These are phyloP conservation scores for Fennellomyces sp. DNA, from an alignment of 371 early-diverging fungal species.

Conservation along the genomic window DNA sequence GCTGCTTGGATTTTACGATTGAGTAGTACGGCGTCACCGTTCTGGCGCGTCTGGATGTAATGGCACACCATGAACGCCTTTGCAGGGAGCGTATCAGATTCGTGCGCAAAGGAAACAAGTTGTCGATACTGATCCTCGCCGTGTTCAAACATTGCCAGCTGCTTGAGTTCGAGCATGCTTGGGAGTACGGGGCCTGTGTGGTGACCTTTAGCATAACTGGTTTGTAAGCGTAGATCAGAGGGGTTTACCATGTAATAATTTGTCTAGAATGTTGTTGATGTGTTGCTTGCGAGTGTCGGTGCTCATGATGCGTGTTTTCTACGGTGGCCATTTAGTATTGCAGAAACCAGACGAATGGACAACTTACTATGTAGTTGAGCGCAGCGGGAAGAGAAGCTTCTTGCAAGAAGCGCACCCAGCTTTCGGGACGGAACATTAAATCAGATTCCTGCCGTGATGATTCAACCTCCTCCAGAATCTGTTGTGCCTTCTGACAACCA, in stretches of 20 bases:
- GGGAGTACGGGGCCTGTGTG: too few relatives aligned
- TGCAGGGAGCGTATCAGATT: background rate
- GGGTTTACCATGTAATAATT: too few relatives aligned
- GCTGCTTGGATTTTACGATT: background rate
- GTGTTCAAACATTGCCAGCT: too few relatives aligned
- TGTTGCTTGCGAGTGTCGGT: too few relatives aligned
- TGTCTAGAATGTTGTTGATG: too few relatives aligned
- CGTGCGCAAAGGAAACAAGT: background rate
- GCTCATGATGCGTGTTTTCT: too few relatives aligned
- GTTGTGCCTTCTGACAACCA: background rate
- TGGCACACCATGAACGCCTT: background rate
- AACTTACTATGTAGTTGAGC: background rate
- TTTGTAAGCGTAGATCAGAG: too few relatives aligned
- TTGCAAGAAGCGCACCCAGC: background rate
- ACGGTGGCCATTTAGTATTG: too few relatives aligned
- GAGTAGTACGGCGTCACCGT: background rate
- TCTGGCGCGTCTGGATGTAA: background rate
- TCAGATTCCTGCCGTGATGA: background rate
- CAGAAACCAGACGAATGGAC: too few relatives aligned
- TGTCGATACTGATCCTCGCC: background rate
- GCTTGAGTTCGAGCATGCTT: too few relatives aligned
- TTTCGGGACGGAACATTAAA: background rate
- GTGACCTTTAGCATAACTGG: too few relatives aligned
- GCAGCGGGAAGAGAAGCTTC: background rate
- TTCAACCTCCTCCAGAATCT: background rate